Conservation (phyloP, 106 monocot species). For the Narthecium ossifragum region DNA sequence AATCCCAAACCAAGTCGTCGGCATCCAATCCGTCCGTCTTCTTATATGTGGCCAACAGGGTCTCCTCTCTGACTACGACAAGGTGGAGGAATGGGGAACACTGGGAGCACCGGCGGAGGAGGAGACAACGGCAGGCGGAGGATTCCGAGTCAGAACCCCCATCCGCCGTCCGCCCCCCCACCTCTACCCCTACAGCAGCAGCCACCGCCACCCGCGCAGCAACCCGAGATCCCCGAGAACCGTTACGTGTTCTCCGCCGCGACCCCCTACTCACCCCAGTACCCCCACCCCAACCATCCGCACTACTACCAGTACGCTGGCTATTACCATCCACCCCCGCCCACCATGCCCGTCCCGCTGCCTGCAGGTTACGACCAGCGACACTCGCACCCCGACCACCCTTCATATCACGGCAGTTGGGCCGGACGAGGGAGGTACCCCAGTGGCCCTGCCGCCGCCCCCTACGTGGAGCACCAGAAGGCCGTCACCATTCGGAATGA, state of each 20-base stretch:
- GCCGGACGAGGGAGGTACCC: slow-evolving; percentile 5
- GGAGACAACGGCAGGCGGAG: slow-evolving; percentile 14
- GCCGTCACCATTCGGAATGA: slow-evolving; percentile 85
- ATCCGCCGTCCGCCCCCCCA: slow-evolving; percentile 14
- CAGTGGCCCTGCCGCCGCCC: slow-evolving; percentile 16
- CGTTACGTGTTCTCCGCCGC: slow-evolving; percentile 73
- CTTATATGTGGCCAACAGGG: no score
- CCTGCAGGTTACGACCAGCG: slow-evolving; percentile 65
- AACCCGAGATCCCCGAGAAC: slow-evolving; percentile 29
- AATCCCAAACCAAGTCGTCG: no score
- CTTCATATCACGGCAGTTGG: slow-evolving; percentile 6
- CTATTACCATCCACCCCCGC: slow-evolving; percentile 51
- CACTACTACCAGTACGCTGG: slow-evolving; percentile 37
- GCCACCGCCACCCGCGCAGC: slow-evolving; percentile 23
- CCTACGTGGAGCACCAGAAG: slow-evolving; percentile 88
- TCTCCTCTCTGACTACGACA: no score
- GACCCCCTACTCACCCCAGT: slow-evolving; percentile 53
- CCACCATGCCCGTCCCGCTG: slow-evolving; percentile 32
- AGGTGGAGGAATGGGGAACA: slow-evolving; percentile 49
- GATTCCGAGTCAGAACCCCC: slow-evolving; percentile 2
- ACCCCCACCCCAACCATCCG: slow-evolving; percentile 47
- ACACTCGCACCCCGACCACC: slow-evolving; percentile 32
- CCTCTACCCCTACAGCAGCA: slow-evolving; percentile 8
- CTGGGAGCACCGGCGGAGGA: slow-evolving; percentile 22
- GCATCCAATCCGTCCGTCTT: no score